Conservation (phyloP, 202 grass and related monocot species). For the Musa balbisiana region DNA sequence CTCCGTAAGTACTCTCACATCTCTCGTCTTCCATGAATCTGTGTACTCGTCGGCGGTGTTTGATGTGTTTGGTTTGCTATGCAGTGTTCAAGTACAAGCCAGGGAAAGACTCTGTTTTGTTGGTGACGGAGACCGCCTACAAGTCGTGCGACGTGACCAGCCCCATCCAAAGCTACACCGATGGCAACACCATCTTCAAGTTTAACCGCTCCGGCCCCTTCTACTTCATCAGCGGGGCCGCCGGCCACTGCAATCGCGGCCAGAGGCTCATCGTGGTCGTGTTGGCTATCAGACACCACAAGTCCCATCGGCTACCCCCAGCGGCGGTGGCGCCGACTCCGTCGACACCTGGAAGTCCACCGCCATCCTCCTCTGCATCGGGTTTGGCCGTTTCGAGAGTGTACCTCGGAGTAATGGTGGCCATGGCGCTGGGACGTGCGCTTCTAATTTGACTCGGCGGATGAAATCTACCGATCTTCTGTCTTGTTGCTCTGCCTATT, state of each 20-base stretch:
- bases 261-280: slow-evolving; percentile 62
- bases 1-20: slow-evolving; percentile 34
- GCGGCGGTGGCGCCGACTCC: neutral
- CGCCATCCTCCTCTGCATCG: neutral
- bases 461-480: no score
- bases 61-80: neutral
- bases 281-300: slow-evolving; percentile 28
- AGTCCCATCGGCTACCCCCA: neutral
- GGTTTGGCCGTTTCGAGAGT: neutral
- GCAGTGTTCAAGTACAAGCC: slow-evolving; percentile 60
- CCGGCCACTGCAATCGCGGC: slow-evolving; percentile 23
- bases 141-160: slow-evolving; percentile 47
- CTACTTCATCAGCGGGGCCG: slow-evolving; percentile 71
- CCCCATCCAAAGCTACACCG: slow-evolving; percentile 28
- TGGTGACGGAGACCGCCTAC: slow-evolving; percentile 42
- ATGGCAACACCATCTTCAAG: slow-evolving; percentile 35
- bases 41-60: neutral
- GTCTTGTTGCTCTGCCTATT: no score
- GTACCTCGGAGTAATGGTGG: neutral
- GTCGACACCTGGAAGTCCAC: neutral
- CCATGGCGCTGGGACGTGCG: neutral
- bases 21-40: neutral
- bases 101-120: slow-evolving; percentile 39
- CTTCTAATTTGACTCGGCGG: neutral
- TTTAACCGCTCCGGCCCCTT: slow-evolving; percentile 32